Evolutionary conservation across 768 basidiomycete genomes (phyloP).

Genomic region (Floccularia luteovirens): DNA sequence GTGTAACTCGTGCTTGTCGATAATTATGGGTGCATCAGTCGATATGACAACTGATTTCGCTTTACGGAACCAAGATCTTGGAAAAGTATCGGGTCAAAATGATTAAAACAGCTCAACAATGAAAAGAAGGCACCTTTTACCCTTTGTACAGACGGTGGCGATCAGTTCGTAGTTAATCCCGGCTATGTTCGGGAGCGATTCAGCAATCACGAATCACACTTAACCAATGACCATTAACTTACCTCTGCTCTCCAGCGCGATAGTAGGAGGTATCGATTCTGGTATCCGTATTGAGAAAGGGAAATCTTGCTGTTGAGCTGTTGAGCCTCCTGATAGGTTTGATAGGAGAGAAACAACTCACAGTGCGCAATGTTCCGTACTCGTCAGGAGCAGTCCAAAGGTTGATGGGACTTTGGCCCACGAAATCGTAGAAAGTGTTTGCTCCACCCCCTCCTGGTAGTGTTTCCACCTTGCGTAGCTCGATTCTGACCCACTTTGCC

Average conservation of each 20-base stretch:
- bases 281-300: constrained; percentile 89
- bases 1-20: constrained; percentile 92
- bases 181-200: background rate
- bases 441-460: constrained; percentile 62
- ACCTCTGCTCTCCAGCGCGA: constrained; percentile 75
- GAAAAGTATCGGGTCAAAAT: background rate
- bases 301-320: constrained; percentile 62
- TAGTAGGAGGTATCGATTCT: constrained; percentile 83
- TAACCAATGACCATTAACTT: constrained; percentile 9
- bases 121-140: constrained; percentile 58
- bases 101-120: background rate
- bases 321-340: constrained; percentile 3
- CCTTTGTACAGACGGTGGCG: constrained; percentile 78
- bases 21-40: constrained; percentile 64
- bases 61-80: constrained; percentile 75
- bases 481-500: constrained; percentile 88
- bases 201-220: background rate
- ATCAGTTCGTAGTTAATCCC: constrained; percentile 65
- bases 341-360: constrained; percentile 24
- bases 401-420: constrained; percentile 75
- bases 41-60: constrained; percentile 64
- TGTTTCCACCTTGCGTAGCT: constrained; percentile 86
- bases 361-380: constrained; percentile 60
- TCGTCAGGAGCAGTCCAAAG: constrained; percentile 81
- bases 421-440: constrained; percentile 72